Base-by-base conservation (phyloP, 2,329 filamentous ascomycete species). In the Myriosclerotinia scirpicola region DNA sequence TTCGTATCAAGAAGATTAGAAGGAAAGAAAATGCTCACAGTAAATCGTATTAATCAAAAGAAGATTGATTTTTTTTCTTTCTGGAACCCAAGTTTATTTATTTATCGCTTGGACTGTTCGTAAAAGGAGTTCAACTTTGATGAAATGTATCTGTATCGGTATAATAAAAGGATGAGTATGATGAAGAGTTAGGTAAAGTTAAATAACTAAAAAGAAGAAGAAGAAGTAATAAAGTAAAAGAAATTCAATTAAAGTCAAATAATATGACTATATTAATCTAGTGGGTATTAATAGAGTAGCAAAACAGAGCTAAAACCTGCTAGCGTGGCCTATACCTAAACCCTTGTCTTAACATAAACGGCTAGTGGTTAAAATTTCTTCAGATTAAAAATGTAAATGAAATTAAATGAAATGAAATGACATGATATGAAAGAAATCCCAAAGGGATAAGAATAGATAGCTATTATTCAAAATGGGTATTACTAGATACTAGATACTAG, bases 291-390 rank as follows among this genome's bases (percentile, higher is more conserved):
- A 44, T 58, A 58, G 38, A 40, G 40, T 58, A 58, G 26, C 44
- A 58, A 58, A 56, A 56, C 61, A 30, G 20, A 64, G 26, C 40
- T 56, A 56, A 64, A 64, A 56, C 30, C 30, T 56, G 52, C 52
- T 56, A 64, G 52, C 50, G 61, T 42, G 20, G n/a, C 26, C 22
- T 58, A 38, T 44, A n/a, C 15, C 15, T 22, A n/a, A 17, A 12
- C 38, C 38, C 61, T 55, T 56, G 14, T 22, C 14, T 26, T 17
- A 22, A 26, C 11, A 50, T 38, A 61, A 22, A 30, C n/a, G 26
- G 26, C 12, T 58, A 48, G 20, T 44, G 26, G 34, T 20, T 34
- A 20, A 17, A 40, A 1, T 58, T 17, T 42, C 54, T 58, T 14
- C 11, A 15, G 1, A 30, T 52, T 30, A 14, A 30, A 52, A 30